These are phyloP conservation scores for Quercus lobata DNA, from an alignment of 331 rosid genomes.

Conservation along the genomic window DNA sequence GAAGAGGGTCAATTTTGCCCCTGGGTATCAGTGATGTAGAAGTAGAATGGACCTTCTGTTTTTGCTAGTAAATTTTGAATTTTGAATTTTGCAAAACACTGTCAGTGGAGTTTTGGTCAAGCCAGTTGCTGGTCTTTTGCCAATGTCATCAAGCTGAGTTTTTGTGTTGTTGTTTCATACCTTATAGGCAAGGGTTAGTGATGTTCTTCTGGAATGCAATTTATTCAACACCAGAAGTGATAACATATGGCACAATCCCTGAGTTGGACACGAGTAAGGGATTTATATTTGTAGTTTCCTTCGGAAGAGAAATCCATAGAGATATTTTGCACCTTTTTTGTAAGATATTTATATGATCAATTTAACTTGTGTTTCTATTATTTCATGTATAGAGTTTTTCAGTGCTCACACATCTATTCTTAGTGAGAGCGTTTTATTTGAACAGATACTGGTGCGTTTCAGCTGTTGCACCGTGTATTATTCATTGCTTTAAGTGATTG, in stretches of 20 bases:
- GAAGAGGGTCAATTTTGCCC: slow-evolving; percentile 34
- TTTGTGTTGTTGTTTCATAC: not conserved
- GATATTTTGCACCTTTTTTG: not conserved
- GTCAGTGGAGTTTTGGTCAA: slow-evolving; percentile 11
- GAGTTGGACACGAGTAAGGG: not conserved
- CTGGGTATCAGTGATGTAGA: slow-evolving; percentile 7
- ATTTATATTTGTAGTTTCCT: not conserved
- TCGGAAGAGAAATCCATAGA: not conserved
- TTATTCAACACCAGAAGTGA: not conserved
- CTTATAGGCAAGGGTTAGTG: not conserved
- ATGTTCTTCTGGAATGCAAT: not conserved
- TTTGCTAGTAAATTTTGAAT: not conserved
- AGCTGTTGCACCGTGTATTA: too few species aligned
- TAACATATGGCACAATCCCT: not conserved
- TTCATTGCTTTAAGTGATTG: too few species aligned
- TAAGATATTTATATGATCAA: not conserved
- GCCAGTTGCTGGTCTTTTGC: slow-evolving; percentile 4
- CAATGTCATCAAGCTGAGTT: not conserved
- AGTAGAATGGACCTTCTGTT: not conserved
- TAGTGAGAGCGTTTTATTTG: too few species aligned
- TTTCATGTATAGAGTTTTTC: not conserved
- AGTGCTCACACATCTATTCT: not conserved
- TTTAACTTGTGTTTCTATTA: not conserved
- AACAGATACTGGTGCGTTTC: too few species aligned
- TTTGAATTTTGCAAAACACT: slow-evolving; percentile 1